A percentile compares a stretch with the other conserved stretches of the same genome.
Conservation (phyloP, 2,329 filamentous ascomycete genomes). For the Sphaerulina musiva region DNA sequence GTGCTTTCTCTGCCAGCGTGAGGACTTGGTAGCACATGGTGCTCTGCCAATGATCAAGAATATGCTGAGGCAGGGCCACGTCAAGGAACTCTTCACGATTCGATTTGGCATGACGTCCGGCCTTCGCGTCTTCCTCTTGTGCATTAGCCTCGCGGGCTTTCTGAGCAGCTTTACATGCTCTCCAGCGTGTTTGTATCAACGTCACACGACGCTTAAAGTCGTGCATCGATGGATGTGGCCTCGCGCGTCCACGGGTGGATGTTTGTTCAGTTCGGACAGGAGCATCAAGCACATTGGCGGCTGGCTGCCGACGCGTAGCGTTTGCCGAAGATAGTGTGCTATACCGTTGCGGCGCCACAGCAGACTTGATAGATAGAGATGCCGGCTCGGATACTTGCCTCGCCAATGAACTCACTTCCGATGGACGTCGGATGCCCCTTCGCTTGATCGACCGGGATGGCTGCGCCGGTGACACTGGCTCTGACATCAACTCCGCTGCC, state of each 20-base stretch:
- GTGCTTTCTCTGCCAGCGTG: slow-evolving; percentile 61
- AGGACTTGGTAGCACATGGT: slow-evolving; percentile 68
- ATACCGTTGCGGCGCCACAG: slow-evolving; percentile 6
- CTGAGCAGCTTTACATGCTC: slow-evolving; percentile 22
- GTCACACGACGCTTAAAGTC: slow-evolving; percentile 33
- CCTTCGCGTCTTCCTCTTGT: slow-evolving; percentile 5
- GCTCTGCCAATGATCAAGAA: slow-evolving; percentile 65
- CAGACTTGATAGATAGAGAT: slow-evolving; percentile 5
- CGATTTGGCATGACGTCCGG: slow-evolving; percentile 11
- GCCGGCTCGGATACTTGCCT: slow-evolving; percentile 21
- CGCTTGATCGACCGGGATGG: slow-evolving; percentile 5
- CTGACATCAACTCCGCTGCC: slow-evolving; percentile 21
- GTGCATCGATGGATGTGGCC: slow-evolving; percentile 25
- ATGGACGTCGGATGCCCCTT: slow-evolving; percentile 8
- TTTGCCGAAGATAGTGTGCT: not conserved
- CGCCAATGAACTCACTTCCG: slow-evolving; percentile 18
- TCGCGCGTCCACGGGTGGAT: slow-evolving; percentile 7
- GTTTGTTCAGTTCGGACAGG: slow-evolving; percentile 4
- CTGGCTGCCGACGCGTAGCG: not conserved
- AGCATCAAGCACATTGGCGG: slow-evolving; percentile 4
- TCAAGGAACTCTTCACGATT: slow-evolving; percentile 27
- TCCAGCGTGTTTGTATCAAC: slow-evolving; percentile 32
- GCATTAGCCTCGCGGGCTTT: slow-evolving; percentile 11
- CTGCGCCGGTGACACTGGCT: slow-evolving; percentile 14
- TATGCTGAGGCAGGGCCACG: slow-evolving; percentile 53